Conservation (phyloP, 2,329 filamentous ascomycete species). For the Fusarium gaditjirri region DNA sequence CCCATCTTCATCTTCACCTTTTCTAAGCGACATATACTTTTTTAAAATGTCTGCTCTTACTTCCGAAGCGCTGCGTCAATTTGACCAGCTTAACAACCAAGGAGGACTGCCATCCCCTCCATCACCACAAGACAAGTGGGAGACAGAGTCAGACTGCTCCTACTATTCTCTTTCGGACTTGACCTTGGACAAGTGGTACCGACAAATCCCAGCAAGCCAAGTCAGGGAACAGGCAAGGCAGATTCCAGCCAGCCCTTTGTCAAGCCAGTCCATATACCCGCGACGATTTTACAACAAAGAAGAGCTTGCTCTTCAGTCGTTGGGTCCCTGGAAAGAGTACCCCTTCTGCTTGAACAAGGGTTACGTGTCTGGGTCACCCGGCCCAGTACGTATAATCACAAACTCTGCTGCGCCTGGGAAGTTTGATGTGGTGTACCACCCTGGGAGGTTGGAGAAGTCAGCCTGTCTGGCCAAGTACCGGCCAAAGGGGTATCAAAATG, state of each 20-base stretch:
- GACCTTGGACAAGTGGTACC: not conserved
- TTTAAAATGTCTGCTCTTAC: conserved; percentile 4
- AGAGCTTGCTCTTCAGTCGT: not conserved
- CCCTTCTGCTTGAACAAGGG: conserved; percentile 16
- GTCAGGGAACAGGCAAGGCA: conserved; percentile 11
- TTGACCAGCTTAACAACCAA: not conserved
- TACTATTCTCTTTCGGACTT: conserved; percentile 15
- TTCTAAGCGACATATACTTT: too few species aligned
- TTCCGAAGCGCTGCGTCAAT: not conserved
- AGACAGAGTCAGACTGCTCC: conserved; percentile 14
- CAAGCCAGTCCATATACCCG: not conserved
- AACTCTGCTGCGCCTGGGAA: not conserved
- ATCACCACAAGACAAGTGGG: not conserved
- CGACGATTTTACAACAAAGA: conserved; percentile 11
- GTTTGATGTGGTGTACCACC: conserved; percentile 18
- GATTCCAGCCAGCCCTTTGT: not conserved
- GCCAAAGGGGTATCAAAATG: conserved; percentile 11
- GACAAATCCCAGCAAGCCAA: conserved; percentile 13
- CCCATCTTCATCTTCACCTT: fast-evolving
- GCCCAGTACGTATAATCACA: conserved; percentile 13
- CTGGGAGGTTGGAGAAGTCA: not conserved
- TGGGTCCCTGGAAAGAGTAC: conserved; percentile 17
- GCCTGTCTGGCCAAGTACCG: conserved; percentile 7
- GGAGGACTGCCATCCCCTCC: not conserved
- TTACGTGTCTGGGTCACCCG: conserved; percentile 1